Evolutionary conservation across 208 protist species (phyloP).

Genomic region (Leishmania tarentolae): DNA sequence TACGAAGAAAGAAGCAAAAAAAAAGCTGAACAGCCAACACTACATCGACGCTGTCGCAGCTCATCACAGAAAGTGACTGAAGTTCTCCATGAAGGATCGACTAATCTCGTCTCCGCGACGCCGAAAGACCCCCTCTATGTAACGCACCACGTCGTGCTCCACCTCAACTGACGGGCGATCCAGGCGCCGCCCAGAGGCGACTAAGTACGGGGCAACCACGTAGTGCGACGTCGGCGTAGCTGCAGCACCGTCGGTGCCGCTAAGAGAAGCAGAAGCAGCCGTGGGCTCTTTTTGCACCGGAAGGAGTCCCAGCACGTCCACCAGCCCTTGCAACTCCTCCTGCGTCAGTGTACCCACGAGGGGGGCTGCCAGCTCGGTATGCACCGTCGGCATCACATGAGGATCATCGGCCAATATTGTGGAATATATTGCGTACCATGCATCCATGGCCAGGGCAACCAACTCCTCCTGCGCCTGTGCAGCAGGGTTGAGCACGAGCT

Average conservation of each 20-base stretch:
- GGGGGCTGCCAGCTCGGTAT: slow-evolving; percentile 62
- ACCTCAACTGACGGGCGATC: slow-evolving; percentile 75
- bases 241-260: not conserved
- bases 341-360: slow-evolving; percentile 50
- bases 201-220: slow-evolving; percentile 42
- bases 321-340: slow-evolving; percentile 62
- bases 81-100: slow-evolving; percentile 52
- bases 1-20: not conserved
- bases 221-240: slow-evolving; percentile 24
- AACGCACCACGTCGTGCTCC: slow-evolving; percentile 69
- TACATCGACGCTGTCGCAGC: not conserved
- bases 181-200: slow-evolving; percentile 63
- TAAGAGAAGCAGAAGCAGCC: not conserved
- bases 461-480: slow-evolving; percentile 66
- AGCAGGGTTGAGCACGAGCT: slow-evolving; percentile 4
- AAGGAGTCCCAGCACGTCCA: slow-evolving; percentile 58
- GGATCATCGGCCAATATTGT: slow-evolving; percentile 67
- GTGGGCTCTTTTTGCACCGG: slow-evolving; percentile 6
- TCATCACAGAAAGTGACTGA: slow-evolving; percentile 40
- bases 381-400: slow-evolving; percentile 56
- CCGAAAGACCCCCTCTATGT: slow-evolving; percentile 71
- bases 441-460: slow-evolving; percentile 76
- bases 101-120: slow-evolving; percentile 52
- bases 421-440: slow-evolving; percentile 87
- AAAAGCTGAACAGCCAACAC: not conserved